Conservation (phyloP, 495 filamentous ascomycete species). For the Penicillium daleae region DNA sequence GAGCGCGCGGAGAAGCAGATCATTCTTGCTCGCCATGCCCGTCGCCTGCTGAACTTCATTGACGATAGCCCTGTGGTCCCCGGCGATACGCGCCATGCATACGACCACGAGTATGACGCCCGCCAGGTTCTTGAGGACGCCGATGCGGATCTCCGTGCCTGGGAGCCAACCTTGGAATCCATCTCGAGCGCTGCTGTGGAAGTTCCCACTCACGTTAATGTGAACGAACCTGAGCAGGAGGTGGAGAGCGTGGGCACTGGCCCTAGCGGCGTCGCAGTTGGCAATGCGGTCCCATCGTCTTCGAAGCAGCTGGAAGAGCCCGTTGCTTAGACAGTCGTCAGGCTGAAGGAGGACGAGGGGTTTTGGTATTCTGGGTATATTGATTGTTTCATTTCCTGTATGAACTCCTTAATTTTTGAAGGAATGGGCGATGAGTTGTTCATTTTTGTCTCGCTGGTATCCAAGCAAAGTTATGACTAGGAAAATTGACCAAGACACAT, state of each 20-base stretch:
- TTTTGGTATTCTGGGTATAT: constrained; percentile 5
- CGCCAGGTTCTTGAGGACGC: constrained; percentile 89
- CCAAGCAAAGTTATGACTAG: not conserved
- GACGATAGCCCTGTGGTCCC: constrained; percentile 91
- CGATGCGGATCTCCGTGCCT: constrained; percentile 81
- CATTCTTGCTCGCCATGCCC: constrained; percentile 86
- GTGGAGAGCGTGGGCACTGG: constrained; percentile 11
- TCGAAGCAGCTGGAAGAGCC: constrained; percentile 19
- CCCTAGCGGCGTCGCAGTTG: not conserved
- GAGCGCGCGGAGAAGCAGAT: constrained; percentile 96
- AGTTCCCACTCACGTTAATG: constrained; percentile 6
- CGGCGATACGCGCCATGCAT: constrained; percentile 72
- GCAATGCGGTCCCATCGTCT: constrained; percentile 17
- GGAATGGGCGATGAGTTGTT: not conserved
- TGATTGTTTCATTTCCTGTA: constrained; percentile 12
- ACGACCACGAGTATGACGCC: constrained; percentile 64
- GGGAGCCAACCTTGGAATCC: constrained; percentile 50
- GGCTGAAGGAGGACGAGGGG: not conserved
- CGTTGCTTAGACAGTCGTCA: not conserved
- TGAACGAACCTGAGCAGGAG: constrained; percentile 1
- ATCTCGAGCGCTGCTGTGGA: constrained; percentile 9
- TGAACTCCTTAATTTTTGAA: constrained; percentile 9
- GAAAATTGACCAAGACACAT: too few species aligned
- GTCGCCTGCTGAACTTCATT: constrained; percentile 81
- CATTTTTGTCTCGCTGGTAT: not conserved